Evolutionary conservation across 352 stramenopile genomes (phyloP).

Genomic region (Globisporangium cystogenes): DNA sequence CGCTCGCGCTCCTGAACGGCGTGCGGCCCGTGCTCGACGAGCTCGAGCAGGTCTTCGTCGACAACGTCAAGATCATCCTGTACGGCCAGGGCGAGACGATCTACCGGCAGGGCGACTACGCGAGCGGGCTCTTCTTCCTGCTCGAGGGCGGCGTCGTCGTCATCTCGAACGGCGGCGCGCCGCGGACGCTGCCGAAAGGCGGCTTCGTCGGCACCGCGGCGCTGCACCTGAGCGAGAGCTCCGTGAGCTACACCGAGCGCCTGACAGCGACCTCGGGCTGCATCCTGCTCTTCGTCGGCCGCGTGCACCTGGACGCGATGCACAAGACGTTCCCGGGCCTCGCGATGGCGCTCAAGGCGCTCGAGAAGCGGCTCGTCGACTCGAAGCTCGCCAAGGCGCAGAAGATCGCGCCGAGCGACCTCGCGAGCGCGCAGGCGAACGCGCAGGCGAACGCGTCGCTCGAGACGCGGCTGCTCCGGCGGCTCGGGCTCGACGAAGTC

Average conservation of each 20-base stretch:
- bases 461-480: too few relatives aligned
- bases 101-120: constrained; percentile 46
- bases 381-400: too few relatives aligned
- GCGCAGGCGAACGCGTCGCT: too few relatives aligned
- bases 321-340: constrained; percentile 22
- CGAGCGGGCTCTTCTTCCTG: constrained; percentile 41
- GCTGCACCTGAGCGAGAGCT: constrained; percentile 17
- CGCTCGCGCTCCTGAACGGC: constrained; percentile 21
- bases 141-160: constrained; percentile 36
- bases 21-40: constrained; percentile 22
- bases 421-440: too few relatives aligned
- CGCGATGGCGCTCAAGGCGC: constrained; percentile 14
- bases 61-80: constrained; percentile 49
- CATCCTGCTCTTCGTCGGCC: constrained; percentile 42
- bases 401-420: too few relatives aligned
- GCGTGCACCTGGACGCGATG: constrained; percentile 39
- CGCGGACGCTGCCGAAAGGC: constrained; percentile 27
- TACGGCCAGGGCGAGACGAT: constrained; percentile 60
- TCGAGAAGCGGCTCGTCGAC: constrained; percentile 32
- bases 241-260: constrained; percentile 25
- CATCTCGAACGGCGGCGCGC: constrained; percentile 16
- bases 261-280: constrained; percentile 43
- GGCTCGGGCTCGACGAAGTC: too few relatives aligned
- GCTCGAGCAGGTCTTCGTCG: constrained; percentile 42
- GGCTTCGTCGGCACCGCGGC: constrained; percentile 45